Evolutionary conservation across 768 basidiomycete genomes (phyloP), one percentile per base, ranked within the genome.

Genomic region (Tubosaeta sp.): DNA sequence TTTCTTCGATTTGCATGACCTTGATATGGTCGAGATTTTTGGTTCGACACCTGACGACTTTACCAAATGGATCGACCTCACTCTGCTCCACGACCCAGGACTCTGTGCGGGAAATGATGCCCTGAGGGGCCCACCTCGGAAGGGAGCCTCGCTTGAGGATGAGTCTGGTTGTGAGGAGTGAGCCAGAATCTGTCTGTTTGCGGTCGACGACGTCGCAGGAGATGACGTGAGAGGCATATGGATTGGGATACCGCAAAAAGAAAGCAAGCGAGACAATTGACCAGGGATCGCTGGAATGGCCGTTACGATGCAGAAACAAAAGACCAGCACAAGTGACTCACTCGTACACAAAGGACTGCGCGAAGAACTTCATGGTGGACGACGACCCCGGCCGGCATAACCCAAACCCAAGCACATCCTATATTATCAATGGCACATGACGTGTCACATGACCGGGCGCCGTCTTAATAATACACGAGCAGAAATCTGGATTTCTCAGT

Each of bases 191-290:
- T 1, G 89, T 84, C 57, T 88, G 74, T 18, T 72, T 76, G 58
- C 94, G 88, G 48, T 90, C 88, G 57, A 98, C 83, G 62, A 97
- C 93, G 74, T 97, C 94, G 77, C 92, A 94, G 4, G 94, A 94
- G 58, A 94, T 72, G 68, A 98, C 87, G 72, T 98, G 94, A 32
- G 88, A 76, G 6, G 94, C 90, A 63, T 91, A 92, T 44, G 94
- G 93, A 66, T 96, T 97, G 4, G 94, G 94, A 70, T 96, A 98
- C 56, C 94, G 87, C 52, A 96, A 75, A 67, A 94, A 94, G 76
- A 88, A 96, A 12, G 94, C 94, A 56, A 95, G 77, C 18, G 94
- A 84, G 52, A 95, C 90, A 59, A 90, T 94, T 51, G 90, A 78
- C 83, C 94, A 93, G 68, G 93, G 82, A 81, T 96, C 91, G 77